A percentile compares a stretch with the other conserved stretches of the same genome.
Evolutionary conservation across 2,329 filamentous ascomycete species (phyloP).

Genomic region (Colletotrichum lini): DNA sequence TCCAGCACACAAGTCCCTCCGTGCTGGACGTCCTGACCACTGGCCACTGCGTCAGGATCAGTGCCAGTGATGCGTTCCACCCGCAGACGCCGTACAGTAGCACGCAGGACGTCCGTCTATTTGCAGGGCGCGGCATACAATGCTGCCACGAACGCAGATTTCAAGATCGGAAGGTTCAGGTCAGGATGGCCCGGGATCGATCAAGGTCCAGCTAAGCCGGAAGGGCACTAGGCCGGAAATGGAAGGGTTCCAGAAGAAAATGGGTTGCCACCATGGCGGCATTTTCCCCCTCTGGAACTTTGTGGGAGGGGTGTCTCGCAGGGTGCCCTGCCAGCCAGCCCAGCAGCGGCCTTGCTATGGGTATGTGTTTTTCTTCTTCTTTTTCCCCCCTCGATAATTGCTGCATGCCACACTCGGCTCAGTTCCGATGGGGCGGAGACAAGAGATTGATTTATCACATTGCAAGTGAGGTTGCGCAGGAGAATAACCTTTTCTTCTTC

Average conservation of each 20-base stretch:
- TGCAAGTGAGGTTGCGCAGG: background rate
- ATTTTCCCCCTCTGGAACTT: too few species aligned
- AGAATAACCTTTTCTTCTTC: background rate
- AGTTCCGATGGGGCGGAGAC: background rate
- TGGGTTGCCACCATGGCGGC: conserved; percentile 1
- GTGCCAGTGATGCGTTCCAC: conserved; percentile 4
- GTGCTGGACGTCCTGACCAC: conserved; percentile 5
- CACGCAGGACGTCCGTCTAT: background rate
- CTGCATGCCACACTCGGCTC: background rate
- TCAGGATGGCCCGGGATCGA: background rate
- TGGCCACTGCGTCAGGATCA: conserved; percentile 1
- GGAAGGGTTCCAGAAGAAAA: conserved; percentile 39
- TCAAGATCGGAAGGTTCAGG: background rate
- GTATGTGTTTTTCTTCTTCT: background rate
- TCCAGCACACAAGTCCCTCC: background rate
- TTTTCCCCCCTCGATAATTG: too few species aligned
- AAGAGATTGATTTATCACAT: too few species aligned
- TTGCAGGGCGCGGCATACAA: background rate
- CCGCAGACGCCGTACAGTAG: background rate
- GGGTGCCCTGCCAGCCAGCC: background rate
- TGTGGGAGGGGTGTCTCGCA: background rate
- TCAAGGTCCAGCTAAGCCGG: background rate
- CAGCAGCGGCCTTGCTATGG: background rate
- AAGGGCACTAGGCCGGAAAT: conserved; percentile 15
- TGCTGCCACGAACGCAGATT: background rate